Evolutionary conservation across 139 green algal species (phyloP).

Genomic region (Chlorella sp.): DNA sequence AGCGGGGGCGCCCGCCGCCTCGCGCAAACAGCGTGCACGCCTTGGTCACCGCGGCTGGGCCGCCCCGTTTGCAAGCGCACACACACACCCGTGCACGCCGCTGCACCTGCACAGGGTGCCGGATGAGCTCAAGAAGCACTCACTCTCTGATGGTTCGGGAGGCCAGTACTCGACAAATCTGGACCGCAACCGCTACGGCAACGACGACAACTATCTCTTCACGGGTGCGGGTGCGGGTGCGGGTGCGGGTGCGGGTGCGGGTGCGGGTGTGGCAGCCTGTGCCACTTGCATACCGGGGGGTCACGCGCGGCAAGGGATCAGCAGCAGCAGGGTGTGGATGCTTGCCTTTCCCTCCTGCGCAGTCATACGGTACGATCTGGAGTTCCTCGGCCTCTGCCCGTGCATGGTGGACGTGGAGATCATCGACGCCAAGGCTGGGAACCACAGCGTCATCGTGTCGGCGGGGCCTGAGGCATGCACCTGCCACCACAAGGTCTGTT

Average conservation of each 20-base stretch:
- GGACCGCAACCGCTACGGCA: conserved; percentile 93
- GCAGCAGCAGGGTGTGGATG: too few relatives aligned
- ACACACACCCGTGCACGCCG: not conserved
- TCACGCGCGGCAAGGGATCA: too few relatives aligned
- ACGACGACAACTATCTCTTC: conserved; percentile 93
- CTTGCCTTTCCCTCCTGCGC: conserved; percentile 1
- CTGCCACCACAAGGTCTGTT: conserved; percentile 35
- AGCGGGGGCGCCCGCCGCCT: not conserved
- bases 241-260: too few relatives aligned
- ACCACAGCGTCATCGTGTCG: conserved; percentile 64
- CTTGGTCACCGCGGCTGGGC: too few relatives aligned
- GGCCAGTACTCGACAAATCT: conserved; percentile 92
- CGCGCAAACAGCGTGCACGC: not conserved
- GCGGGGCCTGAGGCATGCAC: conserved; percentile 61
- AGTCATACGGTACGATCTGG: conserved; percentile 87
- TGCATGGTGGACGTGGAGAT: conserved; percentile 93
- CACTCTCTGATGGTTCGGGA: conserved; percentile 66
- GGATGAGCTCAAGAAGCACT: conserved; percentile 86
- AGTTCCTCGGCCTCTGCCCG: conserved; percentile 84
- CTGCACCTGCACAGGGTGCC: conserved; percentile 72
- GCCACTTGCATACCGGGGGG: too few relatives aligned
- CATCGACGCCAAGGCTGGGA: conserved; percentile 81
- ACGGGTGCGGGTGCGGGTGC: too few relatives aligned
- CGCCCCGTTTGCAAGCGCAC: too few relatives aligned
- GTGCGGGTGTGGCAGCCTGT: too few relatives aligned